A percentile compares a stretch with the other conserved stretches of the same genome.
Evolutionary conservation across 768 basidiomycete genomes (phyloP).

Genomic region (Mrakia blollopis): DNA sequence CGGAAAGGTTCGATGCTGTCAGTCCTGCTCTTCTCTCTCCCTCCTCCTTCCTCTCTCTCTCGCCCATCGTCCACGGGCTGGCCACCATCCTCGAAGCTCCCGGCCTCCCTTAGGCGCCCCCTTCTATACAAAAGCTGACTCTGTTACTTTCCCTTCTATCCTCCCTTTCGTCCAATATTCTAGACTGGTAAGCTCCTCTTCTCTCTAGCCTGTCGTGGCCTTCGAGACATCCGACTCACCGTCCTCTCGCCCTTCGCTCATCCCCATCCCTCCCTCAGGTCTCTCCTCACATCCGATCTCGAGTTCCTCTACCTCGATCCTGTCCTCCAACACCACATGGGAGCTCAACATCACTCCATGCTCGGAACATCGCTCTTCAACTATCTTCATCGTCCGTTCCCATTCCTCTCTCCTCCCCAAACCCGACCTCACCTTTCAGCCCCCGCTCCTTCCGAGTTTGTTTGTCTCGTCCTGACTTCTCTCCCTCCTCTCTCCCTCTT

Average conservation of each 20-base stretch:
- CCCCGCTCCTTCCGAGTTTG: not conserved
- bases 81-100: not conserved
- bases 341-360: slow-evolving; percentile 62
- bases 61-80: not conserved
- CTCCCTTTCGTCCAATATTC: not conserved
- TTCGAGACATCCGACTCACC: not conserved
- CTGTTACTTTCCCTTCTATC: not conserved
- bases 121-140: not conserved
- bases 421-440: not conserved
- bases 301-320: slow-evolving; percentile 80
- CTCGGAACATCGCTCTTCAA: slow-evolving; percentile 65
- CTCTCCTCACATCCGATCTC: slow-evolving; percentile 68
- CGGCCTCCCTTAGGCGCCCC: too few relatives aligned
- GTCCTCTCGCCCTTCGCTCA: not conserved
- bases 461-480: not conserved
- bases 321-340: slow-evolving; percentile 66
- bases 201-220: not conserved
- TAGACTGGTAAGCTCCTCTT: slow-evolving; percentile 17
- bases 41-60: not conserved
- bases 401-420: not conserved
- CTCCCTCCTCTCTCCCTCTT: not conserved
- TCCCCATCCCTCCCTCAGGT: slow-evolving; percentile 57
- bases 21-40: too few relatives aligned
- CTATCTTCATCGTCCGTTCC: slow-evolving; percentile 60
- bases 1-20: slow-evolving; percentile 25